A percentile compares a stretch with the other conserved stretches of the same genome.
phyloP scores from a whole-genome alignment of 2,329 filamentous ascomycete species.

The Botrytis aclada region DNA sequence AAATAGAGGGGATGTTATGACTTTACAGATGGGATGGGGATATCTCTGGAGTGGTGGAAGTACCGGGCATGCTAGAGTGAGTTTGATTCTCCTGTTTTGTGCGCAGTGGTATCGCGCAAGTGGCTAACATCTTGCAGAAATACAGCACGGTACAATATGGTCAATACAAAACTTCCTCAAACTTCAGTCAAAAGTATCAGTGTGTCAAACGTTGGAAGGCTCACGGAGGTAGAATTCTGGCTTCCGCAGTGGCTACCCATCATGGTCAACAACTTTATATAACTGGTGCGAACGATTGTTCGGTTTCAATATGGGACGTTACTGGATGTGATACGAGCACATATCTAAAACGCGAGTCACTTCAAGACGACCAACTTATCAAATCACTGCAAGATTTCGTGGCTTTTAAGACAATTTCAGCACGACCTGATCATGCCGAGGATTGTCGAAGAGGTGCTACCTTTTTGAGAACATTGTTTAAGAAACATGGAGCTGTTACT shows the following conservation, averaged over 20 bases:
- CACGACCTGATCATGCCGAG: constrained; percentile 77
- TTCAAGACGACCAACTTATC: constrained; percentile 55
- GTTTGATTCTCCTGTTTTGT: constrained; percentile 32
- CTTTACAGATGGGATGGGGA: constrained; percentile 80
- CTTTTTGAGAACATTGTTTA: constrained; percentile 86
- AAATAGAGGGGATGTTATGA: constrained; percentile 78
- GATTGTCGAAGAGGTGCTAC: constrained; percentile 92
- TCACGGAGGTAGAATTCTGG: constrained; percentile 81
- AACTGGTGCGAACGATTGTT: constrained; percentile 90
- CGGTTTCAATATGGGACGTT: constrained; percentile 84
- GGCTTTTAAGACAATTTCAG: constrained; percentile 87
- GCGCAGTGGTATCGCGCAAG: neutral
- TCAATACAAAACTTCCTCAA: constrained; percentile 47
- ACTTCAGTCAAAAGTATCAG: constrained; percentile 76
- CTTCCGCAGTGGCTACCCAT: constrained; percentile 72
- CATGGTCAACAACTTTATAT: constrained; percentile 79
- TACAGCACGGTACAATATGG: constrained; percentile 65
- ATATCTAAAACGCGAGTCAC: constrained; percentile 25
- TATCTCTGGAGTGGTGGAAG: constrained; percentile 85
- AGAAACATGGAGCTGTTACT: constrained; percentile 83
- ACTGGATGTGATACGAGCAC: constrained; percentile 39
- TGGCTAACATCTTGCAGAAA: constrained; percentile 47
- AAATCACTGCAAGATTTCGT: constrained; percentile 82
- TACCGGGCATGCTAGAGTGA: constrained; percentile 80
- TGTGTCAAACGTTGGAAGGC: constrained; percentile 76